Evolutionary conservation across 192 early-diverging fungal species (phyloP).

Genomic region (Rhizophlyctis rosea): DNA sequence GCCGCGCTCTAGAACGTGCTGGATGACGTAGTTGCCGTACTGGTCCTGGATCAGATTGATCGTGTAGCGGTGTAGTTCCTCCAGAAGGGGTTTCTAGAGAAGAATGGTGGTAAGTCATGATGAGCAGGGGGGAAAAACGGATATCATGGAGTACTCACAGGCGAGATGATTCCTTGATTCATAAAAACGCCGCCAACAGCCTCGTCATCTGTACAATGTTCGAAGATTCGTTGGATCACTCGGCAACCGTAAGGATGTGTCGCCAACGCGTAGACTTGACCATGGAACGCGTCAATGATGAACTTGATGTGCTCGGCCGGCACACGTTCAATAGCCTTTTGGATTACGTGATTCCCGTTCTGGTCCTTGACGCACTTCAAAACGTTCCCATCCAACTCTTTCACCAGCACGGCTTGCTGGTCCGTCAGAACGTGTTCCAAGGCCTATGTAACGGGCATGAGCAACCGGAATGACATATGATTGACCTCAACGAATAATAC

Average conservation of each 20-base stretch:
- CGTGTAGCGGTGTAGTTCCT: conserved; percentile 92
- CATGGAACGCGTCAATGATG: conserved; percentile 96
- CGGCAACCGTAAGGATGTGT: conserved; percentile 99
- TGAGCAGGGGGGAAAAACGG: neutral
- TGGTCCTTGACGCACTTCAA: conserved; percentile 99
- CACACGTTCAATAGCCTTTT: conserved; percentile 98
- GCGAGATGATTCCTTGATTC: neutral
- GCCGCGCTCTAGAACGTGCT: conserved; percentile 95
- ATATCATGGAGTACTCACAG: neutral
- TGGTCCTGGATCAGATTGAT: conserved; percentile 93
- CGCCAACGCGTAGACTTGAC: conserved; percentile 91
- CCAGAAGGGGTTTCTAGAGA: conserved; percentile 72
- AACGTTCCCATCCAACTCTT: conserved; percentile 91
- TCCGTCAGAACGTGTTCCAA: conserved; percentile 89
- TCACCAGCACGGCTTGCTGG: conserved; percentile 87
- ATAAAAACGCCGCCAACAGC: conserved; percentile 1
- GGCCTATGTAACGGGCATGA: conserved; percentile 38
- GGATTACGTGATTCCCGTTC: conserved; percentile 99
- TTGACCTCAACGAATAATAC: conserved; percentile 19
- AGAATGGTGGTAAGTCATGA: neutral
- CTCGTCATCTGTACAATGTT: conserved; percentile 86
- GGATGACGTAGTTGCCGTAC: conserved; percentile 99
- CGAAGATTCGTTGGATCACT: conserved; percentile 99
- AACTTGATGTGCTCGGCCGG: conserved; percentile 90
- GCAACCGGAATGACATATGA: conserved; percentile 8